Percentiles rank a stretch among this genome's conserved stretches.
phyloP scores from a whole-genome alignment of 495 filamentous ascomycete species.

The Cercophora scortea region DNA sequence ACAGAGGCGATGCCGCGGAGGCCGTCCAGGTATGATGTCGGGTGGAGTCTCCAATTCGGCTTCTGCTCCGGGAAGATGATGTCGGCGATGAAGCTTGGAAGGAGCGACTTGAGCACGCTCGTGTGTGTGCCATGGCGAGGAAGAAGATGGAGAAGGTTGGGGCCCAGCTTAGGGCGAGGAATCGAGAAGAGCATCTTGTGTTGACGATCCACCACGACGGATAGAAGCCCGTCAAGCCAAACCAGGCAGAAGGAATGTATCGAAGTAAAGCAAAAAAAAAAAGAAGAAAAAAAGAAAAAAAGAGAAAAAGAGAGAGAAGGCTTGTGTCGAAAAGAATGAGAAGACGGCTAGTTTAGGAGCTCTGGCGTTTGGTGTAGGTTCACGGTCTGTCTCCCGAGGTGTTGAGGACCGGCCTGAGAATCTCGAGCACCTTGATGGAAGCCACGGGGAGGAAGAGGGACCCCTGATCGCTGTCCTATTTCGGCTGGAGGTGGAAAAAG shows the following conservation, averaged over 20 bases:
- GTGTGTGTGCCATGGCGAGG: not conserved
- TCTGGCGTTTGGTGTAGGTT: not conserved
- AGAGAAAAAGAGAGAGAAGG: too few species aligned
- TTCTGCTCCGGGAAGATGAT: slow-evolving; percentile 21
- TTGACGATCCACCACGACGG: not conserved
- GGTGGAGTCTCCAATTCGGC: slow-evolving; percentile 21
- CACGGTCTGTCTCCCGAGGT: not conserved
- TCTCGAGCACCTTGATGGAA: too few species aligned
- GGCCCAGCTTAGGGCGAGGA: not conserved
- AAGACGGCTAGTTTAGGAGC: not conserved
- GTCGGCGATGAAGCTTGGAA: slow-evolving; percentile 28
- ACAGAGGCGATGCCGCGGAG: slow-evolving; percentile 49
- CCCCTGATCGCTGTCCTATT: too few species aligned
- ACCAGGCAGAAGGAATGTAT: not conserved
- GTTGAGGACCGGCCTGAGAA: too few species aligned
- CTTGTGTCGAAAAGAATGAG: not conserved
- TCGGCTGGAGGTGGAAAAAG: too few species aligned
- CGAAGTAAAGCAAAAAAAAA: not conserved
- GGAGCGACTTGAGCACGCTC: slow-evolving; percentile 14
- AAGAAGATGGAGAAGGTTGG: not conserved
- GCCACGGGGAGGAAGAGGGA: too few species aligned
- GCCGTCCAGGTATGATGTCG: slow-evolving; percentile 47
- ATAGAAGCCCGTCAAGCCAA: not conserved
- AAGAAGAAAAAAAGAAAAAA: not conserved
- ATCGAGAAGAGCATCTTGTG: slow-evolving; percentile 2